Base-by-base conservation (phyloP, 805 yeast species). In the Cyberlindnera mrakii region DNA sequence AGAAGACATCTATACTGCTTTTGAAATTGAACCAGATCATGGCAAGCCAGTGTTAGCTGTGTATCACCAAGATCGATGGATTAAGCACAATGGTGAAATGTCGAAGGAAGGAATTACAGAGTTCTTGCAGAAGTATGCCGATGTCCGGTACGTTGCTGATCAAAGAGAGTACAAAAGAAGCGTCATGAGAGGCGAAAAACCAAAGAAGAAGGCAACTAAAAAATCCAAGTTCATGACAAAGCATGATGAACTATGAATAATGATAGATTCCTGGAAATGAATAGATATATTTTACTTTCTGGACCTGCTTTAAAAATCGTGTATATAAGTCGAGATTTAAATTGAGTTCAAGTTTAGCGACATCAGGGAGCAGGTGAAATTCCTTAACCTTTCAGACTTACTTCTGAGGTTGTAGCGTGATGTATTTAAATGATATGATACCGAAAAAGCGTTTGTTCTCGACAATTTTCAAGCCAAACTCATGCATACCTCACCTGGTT, bases 31-130 rank as follows among this genome's bases (percentile, higher is more conserved):
- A 16, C 39, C 43, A 6, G 20, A 42, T 6, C 48, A 45, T 10
- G 35, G 39, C 0, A 46, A 49, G 33, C 48, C 58, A 3, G 46
- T 37, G 0, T 6, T 54, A 6, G 51, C 40, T 3, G 45, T 45
- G 5, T 47, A 51, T 17, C 41, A 43, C 15, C 33, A 40, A 4
- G 42, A 36, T 3, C 39, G 42, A 18, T 55, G 58, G 13, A 38
- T 40, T 3, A 41, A 42, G 6, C 65, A 63, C 42, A 49, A 58
- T 0, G 73, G 70, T 2, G 57, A 53, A 7, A 43, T 59, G 32
- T 55, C 57, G 8, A 71, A 69, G 35, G 47, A 46, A 5, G 54
- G 46, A 0, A 50, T 73, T 23, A 45, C 65, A 5, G 40, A 58
- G 30, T 72, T 60, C 46, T 37, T 72, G 8, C 34, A 52, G 3